Conservation (phyloP, 177 flowering plant species). For the Vitis hybrid region DNA sequence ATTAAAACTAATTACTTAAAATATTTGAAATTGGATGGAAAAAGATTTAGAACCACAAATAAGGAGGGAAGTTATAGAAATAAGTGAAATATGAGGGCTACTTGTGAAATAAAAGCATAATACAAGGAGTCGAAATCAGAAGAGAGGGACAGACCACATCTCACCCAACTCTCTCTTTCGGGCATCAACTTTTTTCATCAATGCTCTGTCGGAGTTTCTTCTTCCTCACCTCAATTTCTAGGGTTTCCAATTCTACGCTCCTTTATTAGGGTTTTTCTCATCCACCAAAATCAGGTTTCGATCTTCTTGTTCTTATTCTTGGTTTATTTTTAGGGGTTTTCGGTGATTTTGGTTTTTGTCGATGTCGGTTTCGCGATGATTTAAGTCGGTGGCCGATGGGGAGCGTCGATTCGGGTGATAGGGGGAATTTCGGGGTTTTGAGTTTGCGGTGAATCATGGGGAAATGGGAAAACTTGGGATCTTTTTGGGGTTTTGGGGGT, state of each 20-base stretch:
- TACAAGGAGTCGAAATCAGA: background rate
- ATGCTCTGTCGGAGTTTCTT: slow-evolving; percentile 13
- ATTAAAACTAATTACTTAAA: no score
- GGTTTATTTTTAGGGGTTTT: no score
- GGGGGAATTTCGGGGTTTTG: background rate
- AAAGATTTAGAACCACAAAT: background rate
- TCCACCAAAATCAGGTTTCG: no score
- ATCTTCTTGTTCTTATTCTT: no score
- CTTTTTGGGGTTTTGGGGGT: background rate
- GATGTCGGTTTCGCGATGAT: no score
- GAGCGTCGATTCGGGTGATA: background rate
- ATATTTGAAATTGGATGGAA: no score
- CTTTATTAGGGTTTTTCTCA: no score
- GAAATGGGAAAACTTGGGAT: background rate
- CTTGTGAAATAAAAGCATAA: background rate
- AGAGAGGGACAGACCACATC: background rate
- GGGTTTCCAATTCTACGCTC: background rate
- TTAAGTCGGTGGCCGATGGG: no score
- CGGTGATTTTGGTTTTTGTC: no score
- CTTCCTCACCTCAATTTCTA: background rate
- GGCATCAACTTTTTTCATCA: slow-evolving; percentile 7
- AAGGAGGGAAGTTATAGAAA: background rate
- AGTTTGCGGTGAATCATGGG: background rate
- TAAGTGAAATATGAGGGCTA: background rate
- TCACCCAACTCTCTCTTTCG: background rate